These are phyloP conservation scores for Lactarius indigo DNA, from an alignment of 768 basidiomycete species.

Conservation along the genomic window DNA sequence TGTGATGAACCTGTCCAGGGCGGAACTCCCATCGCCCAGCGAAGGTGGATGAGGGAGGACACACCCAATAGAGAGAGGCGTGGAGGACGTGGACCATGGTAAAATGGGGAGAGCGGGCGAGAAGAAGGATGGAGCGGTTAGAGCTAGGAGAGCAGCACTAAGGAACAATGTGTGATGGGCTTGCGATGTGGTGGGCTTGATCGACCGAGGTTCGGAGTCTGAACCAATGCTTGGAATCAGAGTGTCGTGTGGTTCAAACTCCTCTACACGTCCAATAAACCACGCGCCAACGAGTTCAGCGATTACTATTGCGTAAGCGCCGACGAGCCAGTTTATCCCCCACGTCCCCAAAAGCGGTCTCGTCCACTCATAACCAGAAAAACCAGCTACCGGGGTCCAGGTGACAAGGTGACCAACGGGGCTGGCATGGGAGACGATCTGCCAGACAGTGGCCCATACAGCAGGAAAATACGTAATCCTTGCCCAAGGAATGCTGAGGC, in stretches of 20 bases:
- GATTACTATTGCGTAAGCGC: conserved; percentile 69
- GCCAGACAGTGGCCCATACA: conserved; percentile 67
- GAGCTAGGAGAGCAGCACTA: conserved; percentile 38
- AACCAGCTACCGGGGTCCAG: conserved; percentile 60
- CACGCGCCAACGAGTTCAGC: conserved; percentile 52
- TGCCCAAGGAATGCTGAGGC: conserved; percentile 36
- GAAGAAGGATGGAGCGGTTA: conserved; percentile 57
- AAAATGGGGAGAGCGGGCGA: conserved; percentile 40
- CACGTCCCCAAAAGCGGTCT: conserved; percentile 52
- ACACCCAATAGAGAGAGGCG: conserved; percentile 63
- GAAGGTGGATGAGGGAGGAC: conserved; percentile 51
- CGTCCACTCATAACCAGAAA: conserved; percentile 63
- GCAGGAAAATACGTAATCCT: conserved; percentile 61
- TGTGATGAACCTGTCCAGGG: conserved; percentile 56
- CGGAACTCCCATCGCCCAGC: conserved; percentile 40
- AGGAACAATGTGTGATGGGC: conserved; percentile 37
- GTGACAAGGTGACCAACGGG: conserved; percentile 69
- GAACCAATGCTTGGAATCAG: conserved; percentile 5
- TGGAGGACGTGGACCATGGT: conserved; percentile 38
- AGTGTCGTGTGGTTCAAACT: conserved; percentile 41
- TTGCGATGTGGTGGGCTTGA: background rate
- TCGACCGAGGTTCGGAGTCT: conserved; percentile 21
- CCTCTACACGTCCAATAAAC: conserved; percentile 50
- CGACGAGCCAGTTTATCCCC: conserved; percentile 69
- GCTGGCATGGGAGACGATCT: conserved; percentile 47